Evolutionary conservation across 2,329 filamentous ascomycete genomes (phyloP), one percentile per base, ranked within the genome.

Genomic region (Diaporthe aspalathi): DNA sequence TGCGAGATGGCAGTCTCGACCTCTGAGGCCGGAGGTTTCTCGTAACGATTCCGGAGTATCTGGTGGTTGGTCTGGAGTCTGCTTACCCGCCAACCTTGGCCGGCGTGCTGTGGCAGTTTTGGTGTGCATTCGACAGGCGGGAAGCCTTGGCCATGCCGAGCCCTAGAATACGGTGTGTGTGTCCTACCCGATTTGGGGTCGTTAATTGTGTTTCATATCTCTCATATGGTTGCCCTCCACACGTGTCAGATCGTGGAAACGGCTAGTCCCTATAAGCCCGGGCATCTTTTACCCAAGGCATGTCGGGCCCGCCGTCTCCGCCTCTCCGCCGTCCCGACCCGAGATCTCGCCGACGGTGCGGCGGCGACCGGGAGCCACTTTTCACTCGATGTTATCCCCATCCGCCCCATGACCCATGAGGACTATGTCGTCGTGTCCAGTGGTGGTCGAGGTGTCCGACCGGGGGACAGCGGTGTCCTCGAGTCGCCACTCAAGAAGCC

Each of bases 1-100:
- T 63, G 57, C 57, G 29, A 20, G 43, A 63, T 63, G 24, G 27
- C 20, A 63, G 57, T 47, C 57, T 63, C 57, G 57, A 63, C 40
- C 57, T 35, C 11, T 63, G 57, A 35, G 17, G 27, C 27, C 57
- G 43, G 57, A 63, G 57, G 57, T 63, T 47, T 63, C 43, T 43
- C 57, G 57, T 43, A 29, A 24, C 57, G 40, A 47, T 49, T 8
- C 57, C 57, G 57, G 20, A 49, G 57, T 62, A 35, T 47, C 40
- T 47, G 17, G 12, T 63, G 20, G 20, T 32, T 63, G 20, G 20
- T 32, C 43, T 3, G 49, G 27, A 4, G 11, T 8, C 12, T 63
- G 57, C 40, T 49, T 29, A 47, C 20, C 38, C 11, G n/a, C 40
- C 27, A 17, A 16, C 40, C 57, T 47, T 29, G 27, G 16, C 27